Evolutionary conservation across 371 early-diverging fungal species (phyloP), one percentile per base, ranked within the genome.

Genomic region (Mucor circinelloides): DNA sequence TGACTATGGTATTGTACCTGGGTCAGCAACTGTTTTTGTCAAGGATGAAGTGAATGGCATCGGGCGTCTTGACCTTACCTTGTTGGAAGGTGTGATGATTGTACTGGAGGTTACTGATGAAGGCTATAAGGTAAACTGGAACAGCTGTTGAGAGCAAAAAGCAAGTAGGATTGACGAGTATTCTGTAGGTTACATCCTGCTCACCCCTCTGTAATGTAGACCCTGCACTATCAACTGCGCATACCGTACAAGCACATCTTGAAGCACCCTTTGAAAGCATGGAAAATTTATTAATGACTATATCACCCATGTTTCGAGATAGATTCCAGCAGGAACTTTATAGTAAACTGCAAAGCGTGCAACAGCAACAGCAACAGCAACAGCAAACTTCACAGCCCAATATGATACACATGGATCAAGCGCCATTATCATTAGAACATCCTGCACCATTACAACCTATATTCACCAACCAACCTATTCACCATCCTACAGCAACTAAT

Each of bases 261-360:
- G 70, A 70, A 19, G 15, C 30, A 9, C 65, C 65, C 2, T 76
- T 72, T 66, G 78, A 78, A 31, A 75, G 62, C n/a, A 75, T 78
- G 73, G 78, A 78, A 19, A 78, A 73, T 44, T 44, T 78, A 38
- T 50, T 78, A 7, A 75, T 78, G 75, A 63, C 73, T 17, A 68
- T 78, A 42, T 78, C 78, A 15, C 78, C 78, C n/a, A 67, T 75
- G 73, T 78, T 78, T 64, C 50, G 67, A 48, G 66, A 71, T 17
- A 55, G 64, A 30, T 75, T 78, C 40, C 76, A 73, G 54, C 71
- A 75, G 46, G 79, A 64, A 17, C 40, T 78, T 1, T 75, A 66
- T 66, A 61, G 71, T 38, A 75, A 75, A 59, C 65, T 73, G 1
- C 62, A 73, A 40, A 71, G 60, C 46, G 69, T 73, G 12, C 65